Conservation (phyloP, 345 rosid species). For the Conringia planisiliqua region DNA sequence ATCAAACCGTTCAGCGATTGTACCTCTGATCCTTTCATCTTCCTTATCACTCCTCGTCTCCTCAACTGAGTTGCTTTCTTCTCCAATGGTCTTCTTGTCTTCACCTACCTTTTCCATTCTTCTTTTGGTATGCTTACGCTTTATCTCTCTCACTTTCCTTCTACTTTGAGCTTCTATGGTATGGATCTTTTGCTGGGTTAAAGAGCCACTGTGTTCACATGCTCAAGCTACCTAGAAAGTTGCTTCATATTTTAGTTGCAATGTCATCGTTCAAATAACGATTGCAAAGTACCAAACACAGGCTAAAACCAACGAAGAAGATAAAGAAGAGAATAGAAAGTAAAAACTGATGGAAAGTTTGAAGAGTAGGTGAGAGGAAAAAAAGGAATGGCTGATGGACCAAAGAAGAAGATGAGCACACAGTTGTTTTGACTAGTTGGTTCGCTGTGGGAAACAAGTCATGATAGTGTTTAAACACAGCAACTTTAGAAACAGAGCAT, state of each 20-base stretch:
- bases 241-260: not conserved
- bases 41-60: constrained; percentile 12
- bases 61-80: constrained; percentile 13
- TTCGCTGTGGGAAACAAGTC: not conserved
- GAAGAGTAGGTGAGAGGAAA: constrained; percentile 26
- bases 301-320: constrained; percentile 13
- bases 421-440: constrained; percentile 13
- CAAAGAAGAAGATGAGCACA: not conserved
- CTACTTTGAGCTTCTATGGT: not conserved
- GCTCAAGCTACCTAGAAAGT: not conserved
- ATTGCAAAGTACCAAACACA: not conserved
- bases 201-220: not conserved
- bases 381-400: constrained; percentile 10
- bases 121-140: not conserved
- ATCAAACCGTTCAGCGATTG: not conserved
- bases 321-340: constrained; percentile 3
- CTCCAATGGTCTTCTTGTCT: constrained; percentile 10
- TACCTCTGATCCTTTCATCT: constrained; percentile 4
- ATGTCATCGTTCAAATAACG: not conserved
- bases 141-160: not conserved
- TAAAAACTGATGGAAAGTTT: constrained; percentile 9
- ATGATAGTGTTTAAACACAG: not conserved
- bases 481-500: not conserved
- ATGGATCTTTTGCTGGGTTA: not conserved
- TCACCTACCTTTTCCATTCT: constrained; percentile 22